A percentile compares a stretch with the other conserved stretches of the same genome.
These are phyloP conservation scores for Boletus holoroseus DNA, from an alignment of 1,284 basidiomycete genomes.

Conservation along the genomic window DNA sequence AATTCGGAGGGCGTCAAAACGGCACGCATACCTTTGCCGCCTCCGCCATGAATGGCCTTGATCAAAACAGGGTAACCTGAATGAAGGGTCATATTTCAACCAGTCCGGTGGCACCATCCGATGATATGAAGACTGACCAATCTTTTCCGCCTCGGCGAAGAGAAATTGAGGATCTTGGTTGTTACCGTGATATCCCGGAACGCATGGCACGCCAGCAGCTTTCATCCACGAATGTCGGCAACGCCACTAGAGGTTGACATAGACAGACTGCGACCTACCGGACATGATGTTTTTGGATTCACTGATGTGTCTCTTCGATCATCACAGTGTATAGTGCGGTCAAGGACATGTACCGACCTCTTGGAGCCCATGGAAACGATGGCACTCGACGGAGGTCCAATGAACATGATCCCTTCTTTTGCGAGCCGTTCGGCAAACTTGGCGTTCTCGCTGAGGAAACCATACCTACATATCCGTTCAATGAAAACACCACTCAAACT, in stretches of 20 bases:
- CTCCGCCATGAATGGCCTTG: conserved; percentile 94
- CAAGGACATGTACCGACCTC: conserved; percentile 40
- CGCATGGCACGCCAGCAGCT: conserved; percentile 88
- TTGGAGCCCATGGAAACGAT: conserved; percentile 94
- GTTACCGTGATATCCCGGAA: conserved; percentile 83
- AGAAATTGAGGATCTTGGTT: conserved; percentile 68
- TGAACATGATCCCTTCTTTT: conserved; percentile 88
- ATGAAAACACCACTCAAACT: not conserved
- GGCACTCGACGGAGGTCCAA: conserved; percentile 90
- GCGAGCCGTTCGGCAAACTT: conserved; percentile 82
- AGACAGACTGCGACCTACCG: conserved; percentile 38
- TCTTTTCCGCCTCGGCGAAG: conserved; percentile 62
- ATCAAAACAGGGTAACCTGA: conserved; percentile 87
- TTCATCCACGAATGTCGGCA: conserved; percentile 12
- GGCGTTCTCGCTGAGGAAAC: conserved; percentile 92
- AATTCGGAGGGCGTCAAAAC: conserved; percentile 67
- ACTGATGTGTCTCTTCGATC: conserved; percentile 34
- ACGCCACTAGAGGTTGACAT: not conserved
- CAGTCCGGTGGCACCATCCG: not conserved
- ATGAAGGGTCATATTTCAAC: not conserved
- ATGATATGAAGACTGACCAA: conserved; percentile 45
- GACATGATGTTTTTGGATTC: conserved; percentile 91
- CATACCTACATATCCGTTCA: conserved; percentile 52
- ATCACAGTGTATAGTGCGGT: not conserved
- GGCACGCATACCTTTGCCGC: conserved; percentile 95